Percentiles rank a stretch among this genome's conserved stretches.
Conservation (phyloP, 2,329 filamentous ascomycete species). For the Lachnellula hyalina region DNA sequence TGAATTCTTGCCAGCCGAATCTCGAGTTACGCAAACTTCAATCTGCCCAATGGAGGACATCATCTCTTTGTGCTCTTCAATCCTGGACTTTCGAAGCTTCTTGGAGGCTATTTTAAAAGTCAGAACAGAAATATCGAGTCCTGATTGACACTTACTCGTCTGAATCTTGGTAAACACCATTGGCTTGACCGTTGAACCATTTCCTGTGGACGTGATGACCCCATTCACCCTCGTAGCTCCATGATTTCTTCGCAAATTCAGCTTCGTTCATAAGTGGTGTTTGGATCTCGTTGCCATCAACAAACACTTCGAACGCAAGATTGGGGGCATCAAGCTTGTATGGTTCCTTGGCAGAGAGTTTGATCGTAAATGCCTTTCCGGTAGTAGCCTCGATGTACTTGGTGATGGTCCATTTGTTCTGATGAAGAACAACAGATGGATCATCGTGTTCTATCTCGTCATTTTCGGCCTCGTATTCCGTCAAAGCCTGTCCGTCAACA, state of each 20-base stretch:
- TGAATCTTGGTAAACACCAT: background rate
- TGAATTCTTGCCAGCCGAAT: background rate
- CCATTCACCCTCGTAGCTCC: background rate
- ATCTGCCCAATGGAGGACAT: background rate
- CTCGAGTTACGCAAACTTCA: background rate
- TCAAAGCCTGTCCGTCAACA: conserved; percentile 13
- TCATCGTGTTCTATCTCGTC: background rate
- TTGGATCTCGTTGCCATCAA: background rate
- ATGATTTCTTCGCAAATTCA: background rate
- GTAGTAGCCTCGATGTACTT: conserved; percentile 1
- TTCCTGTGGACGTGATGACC: background rate
- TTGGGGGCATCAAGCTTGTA: background rate
- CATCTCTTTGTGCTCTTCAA: background rate
- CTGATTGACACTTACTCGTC: background rate
- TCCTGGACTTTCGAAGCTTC: background rate
- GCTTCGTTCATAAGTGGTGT: background rate
- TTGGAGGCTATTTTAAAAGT: background rate
- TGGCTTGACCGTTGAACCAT: background rate
- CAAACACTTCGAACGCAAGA: background rate
- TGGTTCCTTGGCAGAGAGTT: background rate
- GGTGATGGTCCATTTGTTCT: background rate
- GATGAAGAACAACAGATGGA: background rate
- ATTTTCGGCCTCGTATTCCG: conserved; percentile 16
- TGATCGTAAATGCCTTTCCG: background rate
- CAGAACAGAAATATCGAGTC: background rate